Percentiles rank a stretch among this genome's conserved stretches.
phyloP scores from a whole-genome alignment of 108 stramenopile species.

The Nitzschia inconspicua region DNA sequence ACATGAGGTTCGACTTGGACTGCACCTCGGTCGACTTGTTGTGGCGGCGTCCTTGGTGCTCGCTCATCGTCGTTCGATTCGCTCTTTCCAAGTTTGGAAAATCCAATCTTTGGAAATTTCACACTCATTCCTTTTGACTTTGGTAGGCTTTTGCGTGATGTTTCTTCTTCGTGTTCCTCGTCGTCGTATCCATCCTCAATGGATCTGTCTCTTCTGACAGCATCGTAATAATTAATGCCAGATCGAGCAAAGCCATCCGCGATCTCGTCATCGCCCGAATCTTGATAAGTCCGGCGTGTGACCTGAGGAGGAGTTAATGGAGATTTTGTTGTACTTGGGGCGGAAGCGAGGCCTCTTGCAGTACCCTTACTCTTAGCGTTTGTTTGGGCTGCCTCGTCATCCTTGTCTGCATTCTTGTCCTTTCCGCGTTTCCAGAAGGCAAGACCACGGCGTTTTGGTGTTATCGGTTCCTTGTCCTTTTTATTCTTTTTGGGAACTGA shows the following conservation, averaged over 20 bases:
- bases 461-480: not conserved
- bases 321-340: not conserved
- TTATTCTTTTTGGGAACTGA: not conserved
- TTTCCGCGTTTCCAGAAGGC: conserved; percentile 2
- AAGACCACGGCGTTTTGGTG: not conserved
- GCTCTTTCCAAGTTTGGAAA: not conserved
- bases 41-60: not conserved
- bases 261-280: not conserved
- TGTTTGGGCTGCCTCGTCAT: not conserved
- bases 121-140: conserved; percentile 9
- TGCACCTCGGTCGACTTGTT: not conserved
- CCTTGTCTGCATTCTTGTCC: not conserved
- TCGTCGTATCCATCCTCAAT: conserved; percentile 25
- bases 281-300: not conserved
- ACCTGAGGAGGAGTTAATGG: not conserved
- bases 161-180: conserved; percentile 6
- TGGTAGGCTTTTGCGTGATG: not conserved
- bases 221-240: conserved; percentile 70
- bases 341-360: not conserved
- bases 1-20: not conserved
- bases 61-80: not conserved
- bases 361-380: not conserved
- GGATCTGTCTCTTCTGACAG: conserved; percentile 27
- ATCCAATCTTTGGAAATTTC: too few species aligned
- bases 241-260: conserved; percentile 34